phyloP scores from a whole-genome alignment of 352 stramenopile genomes.

The Phytophthora brassicae region DNA sequence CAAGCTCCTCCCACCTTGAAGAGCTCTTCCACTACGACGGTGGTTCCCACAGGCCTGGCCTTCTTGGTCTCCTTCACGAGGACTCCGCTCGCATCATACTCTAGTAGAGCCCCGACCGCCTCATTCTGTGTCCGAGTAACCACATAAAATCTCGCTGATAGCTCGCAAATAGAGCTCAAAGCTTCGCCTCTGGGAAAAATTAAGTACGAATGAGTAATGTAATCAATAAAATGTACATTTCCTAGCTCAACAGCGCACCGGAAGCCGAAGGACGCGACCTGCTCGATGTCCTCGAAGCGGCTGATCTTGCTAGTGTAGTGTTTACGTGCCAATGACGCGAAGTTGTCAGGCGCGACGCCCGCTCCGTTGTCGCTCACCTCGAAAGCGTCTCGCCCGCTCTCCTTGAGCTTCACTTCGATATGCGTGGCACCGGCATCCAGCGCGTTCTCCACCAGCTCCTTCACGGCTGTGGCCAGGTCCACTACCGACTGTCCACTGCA shows the following conservation, averaged over 20 bases:
- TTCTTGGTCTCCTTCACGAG: slow-evolving; percentile 60
- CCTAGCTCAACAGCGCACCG: slow-evolving; percentile 37
- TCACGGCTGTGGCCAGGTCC: slow-evolving; percentile 94
- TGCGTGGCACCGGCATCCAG: slow-evolving; percentile 67
- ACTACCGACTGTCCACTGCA: slow-evolving; percentile 94
- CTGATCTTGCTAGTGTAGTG: slow-evolving; percentile 97
- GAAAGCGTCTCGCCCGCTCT: slow-evolving; percentile 91
- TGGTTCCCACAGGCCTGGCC: slow-evolving; percentile 89
- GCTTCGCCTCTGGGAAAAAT: slow-evolving; percentile 86
- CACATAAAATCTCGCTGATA: slow-evolving; percentile 85
- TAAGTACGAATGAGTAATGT: not conserved
- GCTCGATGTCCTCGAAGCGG: slow-evolving; percentile 94
- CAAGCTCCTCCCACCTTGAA: slow-evolving; percentile 69
- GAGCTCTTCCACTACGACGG: slow-evolving; percentile 90
- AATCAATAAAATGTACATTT: slow-evolving; percentile 1
- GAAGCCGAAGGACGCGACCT: slow-evolving; percentile 92
- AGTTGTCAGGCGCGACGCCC: slow-evolving; percentile 84
- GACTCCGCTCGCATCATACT: slow-evolving; percentile 76
- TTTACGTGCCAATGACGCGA: slow-evolving; percentile 83
- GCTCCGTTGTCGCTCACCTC: slow-evolving; percentile 96
- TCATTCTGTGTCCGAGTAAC: slow-evolving; percentile 82
- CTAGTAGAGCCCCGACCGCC: slow-evolving; percentile 79
- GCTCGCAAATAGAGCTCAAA: slow-evolving; percentile 94
- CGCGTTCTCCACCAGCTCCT: slow-evolving; percentile 97
- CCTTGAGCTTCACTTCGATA: slow-evolving; percentile 90